Base-by-base conservation (phyloP, 1,284 basidiomycete genomes). In the Psilocybe mexicana region DNA sequence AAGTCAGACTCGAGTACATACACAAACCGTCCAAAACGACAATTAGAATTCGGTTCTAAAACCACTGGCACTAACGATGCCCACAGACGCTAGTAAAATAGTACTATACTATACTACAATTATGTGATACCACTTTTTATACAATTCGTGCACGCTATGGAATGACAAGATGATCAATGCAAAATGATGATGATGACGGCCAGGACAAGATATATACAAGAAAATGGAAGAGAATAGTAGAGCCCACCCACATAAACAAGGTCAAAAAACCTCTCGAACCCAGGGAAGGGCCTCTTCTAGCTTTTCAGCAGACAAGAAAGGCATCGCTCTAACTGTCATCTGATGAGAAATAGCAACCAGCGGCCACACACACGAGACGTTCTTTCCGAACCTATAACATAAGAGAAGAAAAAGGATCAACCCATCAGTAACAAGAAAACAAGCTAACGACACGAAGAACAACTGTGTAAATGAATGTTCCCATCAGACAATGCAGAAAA, bases 321-420 rank as follows among this genome's bases (percentile, higher is more conserved):
- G 55, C 24, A 49, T 54, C 24, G 65, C 62, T 30, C 67, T 57
- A 23, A 70, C 60, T 7, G 60, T 61, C 61, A 72, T 68, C 50
- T 71, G 71, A 53, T 72, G 71, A n/a, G 68, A 67, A n/a, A 67
- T 60, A 35, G 63, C 66, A 12, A 65, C 59, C 14, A 72, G 55
- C 2, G 69, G 69, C 69, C 68, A 63, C 33, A n/a, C 47, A 38
- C 11, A 24, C 30, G 28, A 11, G 23, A 14, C 38, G 3, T 7
- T 3, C 35, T 49, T 23, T 35, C 25, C 12, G 33, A 14, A 36
- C 36, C 58, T 53, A 43, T 23, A 24, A 38, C 26, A 18, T 23
- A 14, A 38, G 42, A 43, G 6, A 33, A 25, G 35, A 12, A 10
- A 1, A 43, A 43, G n/a, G n/a, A 25, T 52, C 38, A 43, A 1